A percentile compares a stretch with the other conserved stretches of the same genome.
Evolutionary conservation across 163 green algal genomes (phyloP).

Genomic region (Chlorella variabilis): DNA sequence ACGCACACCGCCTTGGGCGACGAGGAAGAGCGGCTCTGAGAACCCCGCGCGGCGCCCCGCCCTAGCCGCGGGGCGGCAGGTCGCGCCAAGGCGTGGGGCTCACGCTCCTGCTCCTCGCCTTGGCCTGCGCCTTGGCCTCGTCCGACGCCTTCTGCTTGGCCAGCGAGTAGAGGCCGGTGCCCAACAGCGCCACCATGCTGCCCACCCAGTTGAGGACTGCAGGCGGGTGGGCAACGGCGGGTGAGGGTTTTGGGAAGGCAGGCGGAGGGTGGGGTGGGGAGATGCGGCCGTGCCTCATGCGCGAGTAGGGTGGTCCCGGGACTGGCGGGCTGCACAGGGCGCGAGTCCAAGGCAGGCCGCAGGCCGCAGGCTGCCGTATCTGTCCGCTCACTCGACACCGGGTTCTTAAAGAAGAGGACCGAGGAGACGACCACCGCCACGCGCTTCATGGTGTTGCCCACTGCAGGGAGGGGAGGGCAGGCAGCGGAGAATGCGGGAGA

Average conservation of each 20-base stretch:
- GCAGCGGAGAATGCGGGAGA: background rate
- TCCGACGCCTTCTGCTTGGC: constrained; percentile 72
- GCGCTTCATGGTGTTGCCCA: constrained; percentile 98
- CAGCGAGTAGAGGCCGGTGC: constrained; percentile 86
- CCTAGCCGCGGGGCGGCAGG: too few species aligned
- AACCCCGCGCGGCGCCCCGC: too few species aligned
- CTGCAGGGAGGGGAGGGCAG: constrained; percentile 34
- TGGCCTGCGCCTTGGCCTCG: constrained; percentile 50
- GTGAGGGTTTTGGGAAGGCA: background rate
- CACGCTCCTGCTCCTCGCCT: constrained; percentile 1
- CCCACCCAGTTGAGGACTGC: constrained; percentile 83
- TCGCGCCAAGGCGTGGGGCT: too few species aligned
- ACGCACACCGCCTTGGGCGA: too few species aligned
- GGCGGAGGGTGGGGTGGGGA: constrained; percentile 68
- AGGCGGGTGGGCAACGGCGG: background rate
- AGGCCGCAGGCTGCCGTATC: too few species aligned
- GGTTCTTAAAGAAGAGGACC: constrained; percentile 90
- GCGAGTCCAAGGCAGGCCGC: too few species aligned
- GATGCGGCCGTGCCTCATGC: too few species aligned
- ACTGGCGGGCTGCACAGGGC: too few species aligned
- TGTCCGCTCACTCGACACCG: constrained; percentile 40
- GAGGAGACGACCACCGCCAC: constrained; percentile 93
- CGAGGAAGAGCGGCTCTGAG: too few species aligned
- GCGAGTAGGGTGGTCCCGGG: too few species aligned
- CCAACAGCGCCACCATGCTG: constrained; percentile 78